Base-by-base conservation (phyloP, 257 asterid species). In the Lantana camara region DNA sequence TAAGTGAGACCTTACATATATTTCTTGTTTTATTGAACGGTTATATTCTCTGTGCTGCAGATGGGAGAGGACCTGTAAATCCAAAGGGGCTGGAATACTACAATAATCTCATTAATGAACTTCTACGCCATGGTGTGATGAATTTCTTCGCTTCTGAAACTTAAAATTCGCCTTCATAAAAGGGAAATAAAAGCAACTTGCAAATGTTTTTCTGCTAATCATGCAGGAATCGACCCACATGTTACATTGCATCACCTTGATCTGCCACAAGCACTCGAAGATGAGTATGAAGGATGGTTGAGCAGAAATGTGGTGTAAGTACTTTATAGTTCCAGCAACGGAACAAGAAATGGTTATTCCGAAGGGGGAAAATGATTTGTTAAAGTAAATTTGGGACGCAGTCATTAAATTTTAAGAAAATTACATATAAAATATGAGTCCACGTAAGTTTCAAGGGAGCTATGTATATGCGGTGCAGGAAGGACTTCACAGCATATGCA, bases 191-290 rank as follows among this genome's bases (percentile, higher is more conserved):
- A 27, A 2, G 32, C 5, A 27, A 11, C 48, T n/a, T 13, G 23
- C 32, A 17, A 27, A 27, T 19, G 51, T 9, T 53, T 62, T 24
- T 63, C 3, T 9, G 5, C n/a, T 61, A 15, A 21, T n/a, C n/a
- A n/a, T 59, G 60, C 74, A 85, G 93, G 93, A 57, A 82, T 87
- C 32, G 77, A 82, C 63, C 88, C 87, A 2, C 90, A 85, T 49
- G 70, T 77, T 19, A 81, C 85, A 8, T 66, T 82, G 34, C 12
- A 2, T 62, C 95, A 85, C 46, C 2, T 60, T 27, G 96, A 85
- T 83, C 52, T 59, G 11, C 93, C 96, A 0, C 88, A 85, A 68
- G 76, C 64, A 52, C 90, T 82, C 16, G 80, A 82, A 29, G 90
- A 85, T 29, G 81, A 79, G 64, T 80, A 85, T 10, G 79, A 68